phyloP scores from a whole-genome alignment of 106 monocot species.

The Iris macrosiphon region DNA sequence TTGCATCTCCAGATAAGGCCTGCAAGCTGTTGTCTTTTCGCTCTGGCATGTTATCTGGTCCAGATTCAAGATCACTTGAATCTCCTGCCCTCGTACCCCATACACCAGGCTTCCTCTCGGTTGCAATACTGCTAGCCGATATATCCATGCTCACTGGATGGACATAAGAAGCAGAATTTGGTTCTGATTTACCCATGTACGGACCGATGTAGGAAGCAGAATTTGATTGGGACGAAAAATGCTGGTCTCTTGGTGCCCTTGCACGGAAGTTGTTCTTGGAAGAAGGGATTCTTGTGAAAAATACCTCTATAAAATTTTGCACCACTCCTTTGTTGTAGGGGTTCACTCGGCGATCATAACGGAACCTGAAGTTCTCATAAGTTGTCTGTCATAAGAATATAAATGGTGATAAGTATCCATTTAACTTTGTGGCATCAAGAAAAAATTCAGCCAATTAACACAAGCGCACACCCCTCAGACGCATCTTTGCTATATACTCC shows the following conservation, averaged over 20 bases:
- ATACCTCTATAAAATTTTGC: slow-evolving; percentile 64
- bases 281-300: slow-evolving; percentile 48
- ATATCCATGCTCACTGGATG: slow-evolving; percentile 4
- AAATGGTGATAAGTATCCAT: too few species aligned
- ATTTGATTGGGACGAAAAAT: neutral
- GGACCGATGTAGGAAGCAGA: slow-evolving; percentile 47
- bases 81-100: neutral
- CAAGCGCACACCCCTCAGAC: too few species aligned
- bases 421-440: neutral
- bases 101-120: slow-evolving; percentile 4
- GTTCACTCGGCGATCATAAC: slow-evolving; percentile 65
- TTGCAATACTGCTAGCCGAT: neutral
- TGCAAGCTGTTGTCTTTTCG: slow-evolving; percentile 2
- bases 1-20: neutral
- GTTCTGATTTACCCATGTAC: slow-evolving; percentile 33
- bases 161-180: too few species aligned
- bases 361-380: slow-evolving; percentile 86
- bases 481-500: too few species aligned
- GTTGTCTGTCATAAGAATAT: slow-evolving; percentile 43
- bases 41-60: neutral
- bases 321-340: slow-evolving; percentile 66
- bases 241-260: slow-evolving; percentile 23
- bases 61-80: slow-evolving; percentile 4
- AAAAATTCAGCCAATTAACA: neutral
- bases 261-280: slow-evolving; percentile 68